Base-by-base conservation (phyloP, 2,329 filamentous ascomycete genomes). In the Sclerotiophoma versabilis region DNA sequence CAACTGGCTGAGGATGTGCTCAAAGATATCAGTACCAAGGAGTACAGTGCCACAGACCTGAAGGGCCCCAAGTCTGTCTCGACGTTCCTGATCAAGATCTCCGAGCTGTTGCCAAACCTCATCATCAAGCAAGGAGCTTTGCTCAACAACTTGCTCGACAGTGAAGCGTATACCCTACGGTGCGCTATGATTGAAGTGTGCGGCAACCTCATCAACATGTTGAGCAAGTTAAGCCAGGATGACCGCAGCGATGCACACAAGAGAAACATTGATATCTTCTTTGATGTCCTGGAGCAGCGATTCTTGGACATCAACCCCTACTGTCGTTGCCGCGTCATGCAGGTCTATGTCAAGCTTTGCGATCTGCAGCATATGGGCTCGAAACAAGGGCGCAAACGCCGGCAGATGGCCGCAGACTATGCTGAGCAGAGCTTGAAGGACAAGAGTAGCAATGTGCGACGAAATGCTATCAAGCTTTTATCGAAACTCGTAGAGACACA, bases 71-170 rank as follows among this genome's bases (percentile, higher is more conserved):
- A 98, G 75, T 98, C 93, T 0, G 92, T 98, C 7, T 98, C 95
- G 12, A 85, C 90, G 1, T 99, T 99, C 70, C 90, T 99, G 64
- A 85, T 93, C 52, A 96, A 93, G 71, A 83, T 99, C 23, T 98
- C 95, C 0, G 95, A 98, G 73, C 82, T 99, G 55, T 90, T 91
- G 3, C 95, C 96, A 4, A 86, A 93, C 57, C 80, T 97, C 20
- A 93, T 99, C 49, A 96, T 97, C 69, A 97, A 96, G 77, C 93
- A 99, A 74, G 96, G 99, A 87, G 96, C 92, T 2, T 86, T 96
- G 73, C 81, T 99, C 27, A 92, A 93, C 10, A 98, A 97, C 74
- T 88, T 98, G 65, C 81, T 99, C 14, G 95, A 99, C 69, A 97
- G 92, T 80, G 95, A 99, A 79, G 88, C 95, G 7, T 96, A 98